These are phyloP conservation scores for Chlorella ohadii DNA, from an alignment of 139 green algal genomes.

Conservation along the genomic window DNA sequence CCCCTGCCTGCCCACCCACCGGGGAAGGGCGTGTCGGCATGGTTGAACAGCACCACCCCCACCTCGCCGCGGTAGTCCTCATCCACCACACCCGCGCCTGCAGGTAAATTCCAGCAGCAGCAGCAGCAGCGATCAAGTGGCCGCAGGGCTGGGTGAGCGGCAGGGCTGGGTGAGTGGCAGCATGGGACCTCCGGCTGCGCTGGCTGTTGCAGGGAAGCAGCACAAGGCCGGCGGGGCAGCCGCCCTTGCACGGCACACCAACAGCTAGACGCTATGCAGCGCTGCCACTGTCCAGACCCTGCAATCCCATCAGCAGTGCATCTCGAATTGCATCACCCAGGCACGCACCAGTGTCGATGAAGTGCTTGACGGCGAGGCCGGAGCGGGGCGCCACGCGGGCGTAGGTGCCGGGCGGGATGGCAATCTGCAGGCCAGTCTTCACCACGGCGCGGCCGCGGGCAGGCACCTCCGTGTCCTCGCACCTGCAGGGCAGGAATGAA, in stretches of 20 bases:
- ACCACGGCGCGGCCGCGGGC: conserved; percentile 87
- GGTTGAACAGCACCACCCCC: conserved; percentile 98
- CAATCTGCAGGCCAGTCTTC: conserved; percentile 91
- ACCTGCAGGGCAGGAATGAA: conserved; percentile 61
- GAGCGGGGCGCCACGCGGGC: conserved; percentile 95
- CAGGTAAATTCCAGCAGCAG: too few relatives aligned
- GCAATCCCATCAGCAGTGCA: too few relatives aligned
- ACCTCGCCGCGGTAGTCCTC: conserved; percentile 97
- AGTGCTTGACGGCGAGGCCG: conserved; percentile 95
- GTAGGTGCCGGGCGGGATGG: conserved; percentile 92
- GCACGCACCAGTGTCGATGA: conserved; percentile 93
- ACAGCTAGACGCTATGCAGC: too few relatives aligned
- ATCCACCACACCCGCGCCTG: conserved; percentile 88
- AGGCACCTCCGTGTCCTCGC: conserved; percentile 85
- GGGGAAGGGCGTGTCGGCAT: conserved; percentile 87
- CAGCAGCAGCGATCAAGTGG: too few relatives aligned
- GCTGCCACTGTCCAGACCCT: too few relatives aligned
- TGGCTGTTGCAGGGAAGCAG: too few relatives aligned
- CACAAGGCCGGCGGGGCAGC: too few relatives aligned
- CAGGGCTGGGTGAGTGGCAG: too few relatives aligned
- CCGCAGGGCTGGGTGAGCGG: too few relatives aligned
- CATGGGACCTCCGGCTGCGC: too few relatives aligned
- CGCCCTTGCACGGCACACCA: too few relatives aligned
- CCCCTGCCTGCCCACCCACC: conserved; percentile 41
- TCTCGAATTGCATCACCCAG: too few relatives aligned